phyloP scores from a whole-genome alignment of 2,329 filamentous ascomycete species.

The Hansfordia pulvinata region DNA sequence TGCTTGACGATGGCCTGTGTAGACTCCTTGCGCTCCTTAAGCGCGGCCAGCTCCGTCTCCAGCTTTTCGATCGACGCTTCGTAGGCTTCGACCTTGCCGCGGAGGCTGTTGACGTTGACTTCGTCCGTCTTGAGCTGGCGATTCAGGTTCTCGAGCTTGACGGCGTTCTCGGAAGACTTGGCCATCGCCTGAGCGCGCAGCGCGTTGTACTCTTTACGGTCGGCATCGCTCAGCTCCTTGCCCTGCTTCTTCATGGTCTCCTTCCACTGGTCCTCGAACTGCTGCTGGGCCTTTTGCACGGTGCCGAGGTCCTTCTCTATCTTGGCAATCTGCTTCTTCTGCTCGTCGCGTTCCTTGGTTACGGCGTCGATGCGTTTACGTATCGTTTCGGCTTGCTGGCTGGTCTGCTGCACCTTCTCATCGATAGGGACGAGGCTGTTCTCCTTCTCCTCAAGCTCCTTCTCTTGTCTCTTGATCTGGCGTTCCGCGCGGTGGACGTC shows the following conservation, averaged over 20 bases:
- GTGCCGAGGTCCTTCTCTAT: conserved; percentile 67
- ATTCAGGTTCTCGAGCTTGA: conserved; percentile 72
- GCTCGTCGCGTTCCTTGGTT: conserved; percentile 61
- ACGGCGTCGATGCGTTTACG: conserved; percentile 57
- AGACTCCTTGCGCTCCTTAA: conserved; percentile 54
- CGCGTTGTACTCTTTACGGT: conserved; percentile 79
- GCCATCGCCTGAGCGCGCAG: conserved; percentile 77
- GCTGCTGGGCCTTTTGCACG: conserved; percentile 79
- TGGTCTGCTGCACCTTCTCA: conserved; percentile 77
- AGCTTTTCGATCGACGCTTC: conserved; percentile 63
- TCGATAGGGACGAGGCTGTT: conserved; percentile 80
- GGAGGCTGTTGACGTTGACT: conserved; percentile 78
- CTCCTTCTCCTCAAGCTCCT: conserved; percentile 73
- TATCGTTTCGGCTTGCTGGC: conserved; percentile 54
- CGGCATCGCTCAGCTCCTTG: conserved; percentile 69
- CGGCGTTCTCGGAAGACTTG: conserved; percentile 66
- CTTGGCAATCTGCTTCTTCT: conserved; percentile 55
- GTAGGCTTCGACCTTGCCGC: conserved; percentile 71
- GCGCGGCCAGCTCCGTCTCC: conserved; percentile 53
- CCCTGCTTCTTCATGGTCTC: conserved; percentile 78
- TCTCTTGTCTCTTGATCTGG: conserved; percentile 74
- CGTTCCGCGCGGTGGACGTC: conserved; percentile 74
- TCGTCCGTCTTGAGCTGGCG: conserved; percentile 86
- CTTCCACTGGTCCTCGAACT: conserved; percentile 80
- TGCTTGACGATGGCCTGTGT: conserved; percentile 51